Base-by-base conservation (phyloP, 768 basidiomycete species). In the Mycena kentingensis region DNA sequence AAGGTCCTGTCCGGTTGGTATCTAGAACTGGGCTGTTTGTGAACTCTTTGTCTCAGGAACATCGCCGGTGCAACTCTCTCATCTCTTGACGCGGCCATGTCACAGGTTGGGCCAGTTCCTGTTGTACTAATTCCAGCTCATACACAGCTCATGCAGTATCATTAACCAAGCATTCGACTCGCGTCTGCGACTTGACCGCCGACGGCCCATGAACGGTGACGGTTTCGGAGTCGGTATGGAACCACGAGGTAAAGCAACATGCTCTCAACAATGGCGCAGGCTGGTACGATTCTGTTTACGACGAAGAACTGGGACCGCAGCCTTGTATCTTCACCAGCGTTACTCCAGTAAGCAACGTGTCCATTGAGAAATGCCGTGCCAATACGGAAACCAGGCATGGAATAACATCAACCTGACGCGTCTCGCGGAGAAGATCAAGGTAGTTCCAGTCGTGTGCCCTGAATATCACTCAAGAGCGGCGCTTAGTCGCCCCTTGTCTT, bases 291-390 rank as follows among this genome's bases (percentile, higher is more conserved):
- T 85, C 89, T 12, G 78, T 85, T 15, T 82, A 84, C 55, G 90
- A 92, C 63, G 84, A 87, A 59, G 93, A 93, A 65, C 77, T 92
- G 3, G 91, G 91, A 34, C 80, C 73, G 46, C 88, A 93, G 64
- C 95, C 96, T 13, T 97, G 96, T 70, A 90, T 98, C 55, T 98
- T 98, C 70, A 96, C 94, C 34, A 93, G 92, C 24, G 85, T 96
- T 18, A 93, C 94, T 11, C 95, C 95, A 4, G 94, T 93, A 63
- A 62, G 80, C 67, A 26, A 34, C 37, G 15, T 5, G 37, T 16
- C 19, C 37, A 6, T 51, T 12, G 10, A 16, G 44, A 12, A 13
- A 11, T 19, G 11, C 35, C 22, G 22, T 25, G 35, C 38, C 43
- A 10, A 31, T 32, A 41, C 10, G 4, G 26, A 19, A 18, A 19